Percentiles rank a stretch among this genome's conserved stretches.
Evolutionary conservation across 805 yeast genomes (phyloP).

Genomic region (Metschnikowia reukaufii): DNA sequence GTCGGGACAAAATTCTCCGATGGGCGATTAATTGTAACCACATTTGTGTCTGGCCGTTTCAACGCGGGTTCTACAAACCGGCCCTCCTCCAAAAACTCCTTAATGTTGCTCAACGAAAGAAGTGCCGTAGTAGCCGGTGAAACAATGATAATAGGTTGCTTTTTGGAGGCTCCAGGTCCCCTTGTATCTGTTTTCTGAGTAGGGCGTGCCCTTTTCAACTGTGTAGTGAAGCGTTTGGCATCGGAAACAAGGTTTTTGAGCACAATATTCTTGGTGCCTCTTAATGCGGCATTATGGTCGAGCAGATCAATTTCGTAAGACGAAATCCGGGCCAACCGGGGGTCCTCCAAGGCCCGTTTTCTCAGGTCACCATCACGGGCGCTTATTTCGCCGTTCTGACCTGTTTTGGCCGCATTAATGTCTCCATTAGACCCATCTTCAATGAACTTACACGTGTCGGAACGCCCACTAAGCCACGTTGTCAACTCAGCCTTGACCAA

Average conservation of each 20-base stretch:
- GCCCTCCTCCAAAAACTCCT: conserved; percentile 64
- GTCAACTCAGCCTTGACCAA: conserved; percentile 81
- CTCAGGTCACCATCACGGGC: background rate
- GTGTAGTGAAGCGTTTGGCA: conserved; percentile 57
- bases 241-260: conserved; percentile 69
- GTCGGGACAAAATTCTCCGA: conserved; percentile 54
- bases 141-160: conserved; percentile 45
- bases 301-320: conserved; percentile 50
- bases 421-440: conserved; percentile 21
- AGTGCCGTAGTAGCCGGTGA: conserved; percentile 47
- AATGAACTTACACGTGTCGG: conserved; percentile 58
- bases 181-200: conserved; percentile 8
- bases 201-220: conserved; percentile 38
- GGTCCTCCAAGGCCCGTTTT: conserved; percentile 36
- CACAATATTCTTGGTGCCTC: conserved; percentile 67
- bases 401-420: background rate
- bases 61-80: conserved; percentile 54
- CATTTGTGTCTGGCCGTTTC: conserved; percentile 33
- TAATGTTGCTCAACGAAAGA: conserved; percentile 40
- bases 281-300: conserved; percentile 59
- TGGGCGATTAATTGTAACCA: conserved; percentile 53
- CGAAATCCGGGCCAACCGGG: conserved; percentile 48
- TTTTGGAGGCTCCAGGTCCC: conserved; percentile 21
- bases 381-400: background rate
- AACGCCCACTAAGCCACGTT: conserved; percentile 75